These are phyloP conservation scores for Ustilago crameri DNA, from an alignment of 1,284 basidiomycete genomes.

Conservation along the genomic window DNA sequence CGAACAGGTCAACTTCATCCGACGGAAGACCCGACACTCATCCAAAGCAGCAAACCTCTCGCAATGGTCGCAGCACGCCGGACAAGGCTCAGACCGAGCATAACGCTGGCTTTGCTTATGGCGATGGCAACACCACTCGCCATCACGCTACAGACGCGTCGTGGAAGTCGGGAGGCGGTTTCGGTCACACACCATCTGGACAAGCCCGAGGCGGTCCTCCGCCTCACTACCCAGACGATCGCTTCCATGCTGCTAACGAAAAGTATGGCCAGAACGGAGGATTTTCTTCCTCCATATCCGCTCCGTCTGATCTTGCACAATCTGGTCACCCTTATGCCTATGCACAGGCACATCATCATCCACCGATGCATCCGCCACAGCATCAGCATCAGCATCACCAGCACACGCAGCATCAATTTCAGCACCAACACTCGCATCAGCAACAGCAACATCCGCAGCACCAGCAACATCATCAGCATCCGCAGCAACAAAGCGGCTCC, in stretches of 20 bases:
- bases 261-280: conserved; percentile 24
- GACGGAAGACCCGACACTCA: conserved; percentile 23
- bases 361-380: conserved; percentile 13
- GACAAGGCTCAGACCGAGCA: conserved; percentile 26
- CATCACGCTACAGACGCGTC: conserved; percentile 14
- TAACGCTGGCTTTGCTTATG: conserved; percentile 12
- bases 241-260: conserved; percentile 21
- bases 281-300: conserved; percentile 35
- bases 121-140: conserved; percentile 15
- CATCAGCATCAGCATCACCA: conserved; percentile 22
- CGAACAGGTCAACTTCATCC: conserved; percentile 21
- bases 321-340: conserved; percentile 24
- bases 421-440: conserved; percentile 8
- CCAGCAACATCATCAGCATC: conserved; percentile 10
- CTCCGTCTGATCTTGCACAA: conserved; percentile 36
- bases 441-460: conserved; percentile 20
- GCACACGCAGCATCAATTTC: conserved; percentile 20
- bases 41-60: conserved; percentile 14
- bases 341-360: conserved; percentile 23
- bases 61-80: conserved; percentile 27
- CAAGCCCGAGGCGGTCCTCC: conserved; percentile 8
- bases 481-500: conserved; percentile 9
- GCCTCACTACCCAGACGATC: conserved; percentile 33
- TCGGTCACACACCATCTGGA: conserved; percentile 7
- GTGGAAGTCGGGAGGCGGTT: conserved; percentile 23